Evolutionary conservation across 352 stramenopile genomes (phyloP), one percentile per base, ranked within the genome.

Genomic region (Pythium graminicola): DNA sequence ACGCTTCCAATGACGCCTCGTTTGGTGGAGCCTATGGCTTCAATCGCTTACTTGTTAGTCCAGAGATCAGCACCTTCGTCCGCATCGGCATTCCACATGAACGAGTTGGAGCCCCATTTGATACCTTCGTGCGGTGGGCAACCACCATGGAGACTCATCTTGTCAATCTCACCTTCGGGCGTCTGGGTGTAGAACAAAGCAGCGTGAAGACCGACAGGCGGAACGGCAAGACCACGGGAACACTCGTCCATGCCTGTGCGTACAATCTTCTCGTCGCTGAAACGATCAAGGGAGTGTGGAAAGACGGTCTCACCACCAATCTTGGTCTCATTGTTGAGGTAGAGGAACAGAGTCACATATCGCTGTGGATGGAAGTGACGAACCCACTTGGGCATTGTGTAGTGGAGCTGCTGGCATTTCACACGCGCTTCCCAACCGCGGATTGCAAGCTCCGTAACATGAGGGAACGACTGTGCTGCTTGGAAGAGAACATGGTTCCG

Each of bases 221-320:
- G 82, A 35, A 95, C 81, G 0, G 82, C 84, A 7, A 93, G 57
- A 4, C 84, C 82, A 2, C 62, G 60, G 6, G 80, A 91, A 65
- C 84, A 94, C 61, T 94, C 81, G 49, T 68, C 61, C 84, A 93
- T 94, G 38, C 83, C 83, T 7, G 64, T 68, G 36, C 83, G n/a
- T n/a, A n/a, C 58, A 41, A 94, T 92, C 14, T 61, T 38, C 33
- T 89, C 76, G 38, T 87, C 68, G 42, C 59, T 84, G 57, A 76
- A 89, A 11, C 80, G 65, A 24, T 92, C 84, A 14, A 82, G 57
- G 41, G 81, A 91, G 64, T 81, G 85, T n/a, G 81, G 95, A 70
- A 99, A 99, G n/a, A 98, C 90, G 0, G 96, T 99, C 69, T 99
- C 89, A 24, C 96, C 96, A 14, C 96, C 96, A 17, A 88, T 43